Conservation (phyloP, 345 rosid genomes). For the Gossypium ekmanianum region DNA sequence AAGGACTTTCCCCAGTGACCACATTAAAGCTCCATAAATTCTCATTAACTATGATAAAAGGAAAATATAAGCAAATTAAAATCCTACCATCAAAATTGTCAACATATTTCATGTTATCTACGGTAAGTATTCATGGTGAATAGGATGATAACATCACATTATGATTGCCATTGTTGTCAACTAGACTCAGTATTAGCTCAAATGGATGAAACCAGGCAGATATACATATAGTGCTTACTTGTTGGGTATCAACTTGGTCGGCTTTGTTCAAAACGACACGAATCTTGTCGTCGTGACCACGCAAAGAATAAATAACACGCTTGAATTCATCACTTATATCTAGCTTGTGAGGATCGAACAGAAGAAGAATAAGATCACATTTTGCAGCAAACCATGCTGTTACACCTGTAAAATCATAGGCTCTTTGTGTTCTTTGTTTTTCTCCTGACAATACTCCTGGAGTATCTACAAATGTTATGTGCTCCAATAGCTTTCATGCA, state of each 20-base stretch:
- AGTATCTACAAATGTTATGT: slow-evolving; percentile 82
- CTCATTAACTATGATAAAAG: slow-evolving; percentile 73
- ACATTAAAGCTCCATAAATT: slow-evolving; percentile 96
- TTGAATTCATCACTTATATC: slow-evolving; percentile 96
- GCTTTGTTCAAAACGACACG: slow-evolving; percentile 96
- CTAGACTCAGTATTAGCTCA: not conserved
- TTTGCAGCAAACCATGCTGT: slow-evolving; percentile 98
- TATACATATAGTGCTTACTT: slow-evolving; percentile 37
- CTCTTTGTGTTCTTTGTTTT: slow-evolving; percentile 83
- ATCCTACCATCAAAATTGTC: not conserved
- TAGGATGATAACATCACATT: not conserved
- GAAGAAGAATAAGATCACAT: slow-evolving; percentile 91
- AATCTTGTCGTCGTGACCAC: slow-evolving; percentile 94
- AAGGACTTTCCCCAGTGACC: slow-evolving; percentile 97
- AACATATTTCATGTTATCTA: not conserved
- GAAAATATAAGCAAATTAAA: slow-evolving; percentile 5
- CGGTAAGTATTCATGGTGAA: not conserved
- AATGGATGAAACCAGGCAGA: not conserved
- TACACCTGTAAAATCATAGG: slow-evolving; percentile 89
- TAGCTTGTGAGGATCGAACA: slow-evolving; percentile 95
- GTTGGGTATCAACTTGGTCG: slow-evolving; percentile 92
- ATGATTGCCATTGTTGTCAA: not conserved
- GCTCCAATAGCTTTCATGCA: slow-evolving; percentile 72
- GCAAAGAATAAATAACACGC: slow-evolving; percentile 88
- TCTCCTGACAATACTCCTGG: slow-evolving; percentile 98